Conservation (phyloP, 129 eudicot species). For the Erigeron canadensis region DNA sequence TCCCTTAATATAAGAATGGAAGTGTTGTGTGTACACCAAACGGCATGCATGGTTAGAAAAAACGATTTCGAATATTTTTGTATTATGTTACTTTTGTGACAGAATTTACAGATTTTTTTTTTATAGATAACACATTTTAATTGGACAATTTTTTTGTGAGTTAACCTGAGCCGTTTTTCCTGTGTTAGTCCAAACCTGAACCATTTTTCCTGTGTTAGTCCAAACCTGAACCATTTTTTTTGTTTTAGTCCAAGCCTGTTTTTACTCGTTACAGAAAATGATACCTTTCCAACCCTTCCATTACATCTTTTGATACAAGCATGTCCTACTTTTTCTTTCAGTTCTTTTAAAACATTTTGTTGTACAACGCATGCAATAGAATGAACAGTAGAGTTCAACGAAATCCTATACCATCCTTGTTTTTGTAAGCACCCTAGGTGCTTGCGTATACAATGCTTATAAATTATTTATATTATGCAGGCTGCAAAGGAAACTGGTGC, state of each 20-base stretch:
- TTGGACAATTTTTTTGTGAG: no score
- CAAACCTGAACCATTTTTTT: background rate
- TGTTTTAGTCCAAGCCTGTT: background rate
- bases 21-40: background rate
- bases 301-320: background rate
- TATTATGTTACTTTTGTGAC: background rate
- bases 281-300: background rate
- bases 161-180: background rate
- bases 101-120: background rate
- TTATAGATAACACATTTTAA: background rate
- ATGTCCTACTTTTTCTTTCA: background rate
- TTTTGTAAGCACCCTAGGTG: constrained; percentile 24
- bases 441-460: constrained; percentile 5
- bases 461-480: constrained; percentile 36
- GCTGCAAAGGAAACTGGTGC: constrained; percentile 81
- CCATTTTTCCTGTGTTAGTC: background rate
- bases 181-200: background rate
- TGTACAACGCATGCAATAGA: background rate
- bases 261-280: background rate
- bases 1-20: background rate
- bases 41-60: background rate
- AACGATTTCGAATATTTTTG: background rate
- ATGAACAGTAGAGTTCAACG: constrained; percentile 4
- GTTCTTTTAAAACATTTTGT: background rate
- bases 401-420: constrained; percentile 14